Evolutionary conservation across 176 grass and related monocot genomes (phyloP), one percentile per base, ranked within the genome.

Genomic region (Oryza officinalis): DNA sequence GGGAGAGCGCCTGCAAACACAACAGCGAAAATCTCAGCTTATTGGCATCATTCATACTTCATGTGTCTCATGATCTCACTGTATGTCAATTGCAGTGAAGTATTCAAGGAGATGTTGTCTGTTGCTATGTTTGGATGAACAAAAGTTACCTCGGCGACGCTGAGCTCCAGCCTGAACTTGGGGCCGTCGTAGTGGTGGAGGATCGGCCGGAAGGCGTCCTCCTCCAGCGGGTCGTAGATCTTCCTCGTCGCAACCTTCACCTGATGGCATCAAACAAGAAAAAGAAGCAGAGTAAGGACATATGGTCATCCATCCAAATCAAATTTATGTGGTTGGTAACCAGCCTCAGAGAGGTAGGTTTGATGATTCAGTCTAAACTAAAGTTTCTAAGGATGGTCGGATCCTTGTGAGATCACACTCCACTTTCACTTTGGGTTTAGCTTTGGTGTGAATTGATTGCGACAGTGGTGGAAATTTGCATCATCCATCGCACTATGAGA

Each of bases 171-270:
- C n/a, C 97, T 76, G 89, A 99, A 99, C 66, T 99, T 99, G 28
- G 97, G 97, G 22, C 97, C 96, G 43, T 99, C 96, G 45, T 99
- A 99, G 91, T 99, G 96, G 77, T 99, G 96, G n/a, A 99, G 93
- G 79, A 99, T 92, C 1, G 97, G 97, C 14, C 97, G 79, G 87
- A 99, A 99, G 20, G 97, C 91, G 72, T 99, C 97, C 87, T 99
- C 97, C 77, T 99, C 97, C 59, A 99, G 78, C 1, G 97, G 93
- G 35, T 92, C 84, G 44, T 81, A 92, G 41, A 99, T 90, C 84
- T 86, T 96, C 83, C 91, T 90, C 13, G 86, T 94, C 4, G 91
- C 60, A 3, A 96, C 93, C 52, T 83, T 92, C 81, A 99, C 97
- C 97, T 99, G 86, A 78, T 68, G 0, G 10, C 32, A 57, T 82